These are phyloP conservation scores for Candida tallmaniae DNA, from an alignment of 805 yeast species.

Conservation along the genomic window DNA sequence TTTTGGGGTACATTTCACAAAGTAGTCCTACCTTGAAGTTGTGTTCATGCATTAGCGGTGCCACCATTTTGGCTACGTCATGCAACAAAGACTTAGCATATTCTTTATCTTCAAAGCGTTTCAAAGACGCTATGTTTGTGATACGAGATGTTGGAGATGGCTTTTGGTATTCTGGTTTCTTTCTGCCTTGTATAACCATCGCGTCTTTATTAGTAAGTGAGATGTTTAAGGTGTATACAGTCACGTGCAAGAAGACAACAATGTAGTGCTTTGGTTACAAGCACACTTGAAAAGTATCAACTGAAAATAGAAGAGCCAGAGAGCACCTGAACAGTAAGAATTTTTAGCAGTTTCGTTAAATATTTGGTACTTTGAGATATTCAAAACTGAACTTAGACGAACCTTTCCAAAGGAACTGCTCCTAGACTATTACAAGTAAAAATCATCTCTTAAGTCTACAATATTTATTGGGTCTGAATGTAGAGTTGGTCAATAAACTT, in stretches of 20 bases:
- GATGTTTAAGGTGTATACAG: too few species aligned
- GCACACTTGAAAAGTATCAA: too few species aligned
- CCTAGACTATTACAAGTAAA: too few species aligned
- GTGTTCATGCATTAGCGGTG: conserved; percentile 72
- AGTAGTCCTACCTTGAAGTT: conserved; percentile 62
- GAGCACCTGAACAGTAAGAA: too few species aligned
- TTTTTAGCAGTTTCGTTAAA: too few species aligned
- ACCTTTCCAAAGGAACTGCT: too few species aligned
- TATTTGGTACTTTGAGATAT: neutral
- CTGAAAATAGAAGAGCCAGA: too few species aligned
- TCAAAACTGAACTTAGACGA: too few species aligned
- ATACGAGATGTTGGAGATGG: conserved; percentile 36
- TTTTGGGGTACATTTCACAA: conserved; percentile 79
- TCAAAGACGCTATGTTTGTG: conserved; percentile 33
- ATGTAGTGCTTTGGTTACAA: too few species aligned
- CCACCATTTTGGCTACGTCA: conserved; percentile 63
- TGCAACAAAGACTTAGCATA: conserved; percentile 51
- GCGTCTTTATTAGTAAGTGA: neutral
- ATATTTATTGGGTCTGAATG: neutral
- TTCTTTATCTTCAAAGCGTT: conserved; percentile 32
- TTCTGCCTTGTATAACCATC: conserved; percentile 9
- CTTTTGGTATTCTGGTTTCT: conserved; percentile 7
- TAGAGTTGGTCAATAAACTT: conserved; percentile 38
- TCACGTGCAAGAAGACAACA: too few species aligned
- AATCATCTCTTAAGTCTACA: too few species aligned